Base-by-base conservation (phyloP, 2,329 filamentous ascomycete species). In the Botryotinia globosa region DNA sequence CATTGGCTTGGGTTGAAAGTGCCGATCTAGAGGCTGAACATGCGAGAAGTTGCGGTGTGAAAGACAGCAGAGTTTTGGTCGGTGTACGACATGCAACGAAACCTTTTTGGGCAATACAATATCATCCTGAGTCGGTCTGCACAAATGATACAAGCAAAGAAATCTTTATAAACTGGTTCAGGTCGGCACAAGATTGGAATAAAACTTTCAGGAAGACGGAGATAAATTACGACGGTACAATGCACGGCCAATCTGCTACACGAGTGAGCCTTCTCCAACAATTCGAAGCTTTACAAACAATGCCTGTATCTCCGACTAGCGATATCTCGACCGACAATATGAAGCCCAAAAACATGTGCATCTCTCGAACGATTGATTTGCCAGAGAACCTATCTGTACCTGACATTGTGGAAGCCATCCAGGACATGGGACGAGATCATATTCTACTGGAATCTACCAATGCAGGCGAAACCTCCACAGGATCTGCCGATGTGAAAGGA, bases 61-160 rank as follows among this genome's bases (percentile, higher is more conserved):
- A 80, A 63, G 78, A 80, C 73, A 74, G 75, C 20, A 74, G 77
- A n/a, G 85, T 89, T 7, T 79, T 91, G 42, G 91, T 92, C 87
- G 89, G 85, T 12, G 86, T 87, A 12, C 84, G 83, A 73, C 91
- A 93, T 79, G 80, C 74, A 16, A 76, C 78, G 4, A 88, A 87
- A 74, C 91, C 91, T 4, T 90, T 91, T 74, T 91, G 87, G 85
- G 91, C 88, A 1, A 85, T 92, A 12, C 91, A 92, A 76, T 92
- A 91, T 77, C 90, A 93, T 78, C 90, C 91, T 0, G 91, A 93
- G 78, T 92, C 90, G 0, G 85, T 89, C 44, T 92, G 90, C 80
- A 91, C 90, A 48, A 89, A 88, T 45, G 82, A 84, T 42, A 84
- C 85, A 74, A 86, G 88, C 25, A 83, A 80, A 22, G 81, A 82